Conservation (phyloP, 768 basidiomycete species). For the Tulasnella sp. region DNA sequence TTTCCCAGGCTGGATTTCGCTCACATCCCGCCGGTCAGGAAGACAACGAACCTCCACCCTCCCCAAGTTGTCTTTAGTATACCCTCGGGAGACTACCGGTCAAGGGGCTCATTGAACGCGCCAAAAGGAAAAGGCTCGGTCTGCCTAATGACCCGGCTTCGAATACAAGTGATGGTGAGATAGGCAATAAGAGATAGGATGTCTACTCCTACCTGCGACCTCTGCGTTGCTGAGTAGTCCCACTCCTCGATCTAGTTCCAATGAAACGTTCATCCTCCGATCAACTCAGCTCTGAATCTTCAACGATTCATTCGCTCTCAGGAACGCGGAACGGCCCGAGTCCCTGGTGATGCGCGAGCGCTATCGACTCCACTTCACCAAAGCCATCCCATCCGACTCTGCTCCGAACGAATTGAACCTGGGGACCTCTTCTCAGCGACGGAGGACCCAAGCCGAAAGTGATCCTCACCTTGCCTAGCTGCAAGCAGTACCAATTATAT, state of each 20-base stretch:
- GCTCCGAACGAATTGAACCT: neutral
- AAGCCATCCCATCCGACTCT: neutral
- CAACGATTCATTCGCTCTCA: neutral
- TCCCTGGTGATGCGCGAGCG: neutral
- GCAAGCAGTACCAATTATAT: too few species aligned
- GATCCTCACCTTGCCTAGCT: neutral
- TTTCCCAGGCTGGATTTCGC: neutral
- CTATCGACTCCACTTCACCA: neutral
- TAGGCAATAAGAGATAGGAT: neutral
- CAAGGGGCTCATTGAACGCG: slow-evolving; percentile 32
- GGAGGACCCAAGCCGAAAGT: neutral
- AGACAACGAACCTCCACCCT: too few species aligned
- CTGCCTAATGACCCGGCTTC: neutral
- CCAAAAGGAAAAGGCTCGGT: slow-evolving; percentile 33
- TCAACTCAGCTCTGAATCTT: neutral
- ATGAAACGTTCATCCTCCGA: neutral
- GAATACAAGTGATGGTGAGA: neutral
- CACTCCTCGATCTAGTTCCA: neutral
- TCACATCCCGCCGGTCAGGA: too few species aligned
- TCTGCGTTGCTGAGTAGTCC: neutral
- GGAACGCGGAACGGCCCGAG: neutral
- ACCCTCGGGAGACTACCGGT: too few species aligned
- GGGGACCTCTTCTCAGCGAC: neutral
- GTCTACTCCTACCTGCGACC: neutral
- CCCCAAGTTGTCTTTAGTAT: too few species aligned